Percentiles rank a stretch among this genome's conserved stretches.
Conservation (phyloP, 768 basidiomycete genomes). For the Fistulinella prunicolor region DNA sequence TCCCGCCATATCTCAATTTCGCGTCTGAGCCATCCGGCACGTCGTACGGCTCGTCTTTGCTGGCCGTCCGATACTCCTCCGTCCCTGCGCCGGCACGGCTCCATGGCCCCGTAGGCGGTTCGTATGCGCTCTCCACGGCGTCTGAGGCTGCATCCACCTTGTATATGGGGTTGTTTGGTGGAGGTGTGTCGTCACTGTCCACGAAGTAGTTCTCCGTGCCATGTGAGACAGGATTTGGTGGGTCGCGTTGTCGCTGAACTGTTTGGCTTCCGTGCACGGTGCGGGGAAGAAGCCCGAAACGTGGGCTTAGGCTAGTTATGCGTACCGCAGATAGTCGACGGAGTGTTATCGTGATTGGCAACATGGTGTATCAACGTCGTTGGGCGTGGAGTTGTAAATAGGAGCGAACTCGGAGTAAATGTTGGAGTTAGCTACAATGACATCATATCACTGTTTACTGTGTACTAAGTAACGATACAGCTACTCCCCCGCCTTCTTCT, state of each 20-base stretch:
- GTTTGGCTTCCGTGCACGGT: conserved; percentile 1
- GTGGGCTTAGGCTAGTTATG: neutral
- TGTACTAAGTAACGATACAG: too few species aligned
- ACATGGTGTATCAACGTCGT: conserved; percentile 1
- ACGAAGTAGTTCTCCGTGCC: conserved; percentile 45
- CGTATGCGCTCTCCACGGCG: conserved; percentile 46
- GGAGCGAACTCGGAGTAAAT: neutral
- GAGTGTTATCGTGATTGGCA: neutral
- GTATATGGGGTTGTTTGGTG: conserved; percentile 40
- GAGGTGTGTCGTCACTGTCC: conserved; percentile 45
- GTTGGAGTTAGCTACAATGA: too few species aligned
- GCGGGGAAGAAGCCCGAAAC: neutral
- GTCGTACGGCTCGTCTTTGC: conserved; percentile 25
- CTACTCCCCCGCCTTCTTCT: conserved; percentile 54
- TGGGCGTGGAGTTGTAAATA: neutral
- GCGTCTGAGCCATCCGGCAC: conserved; percentile 5
- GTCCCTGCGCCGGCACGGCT: conserved; percentile 40
- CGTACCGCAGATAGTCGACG: conserved; percentile 2
- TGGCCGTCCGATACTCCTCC: conserved; percentile 27
- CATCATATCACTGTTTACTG: too few species aligned
- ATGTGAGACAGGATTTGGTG: conserved; percentile 23
- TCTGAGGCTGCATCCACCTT: conserved; percentile 46
- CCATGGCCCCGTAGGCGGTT: conserved; percentile 46
- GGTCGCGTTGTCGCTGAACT: neutral
- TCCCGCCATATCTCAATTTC: conserved; percentile 26